These are phyloP conservation scores for Fusarium pseudonygamai DNA, from an alignment of 2,329 filamentous ascomycete species.

Conservation along the genomic window DNA sequence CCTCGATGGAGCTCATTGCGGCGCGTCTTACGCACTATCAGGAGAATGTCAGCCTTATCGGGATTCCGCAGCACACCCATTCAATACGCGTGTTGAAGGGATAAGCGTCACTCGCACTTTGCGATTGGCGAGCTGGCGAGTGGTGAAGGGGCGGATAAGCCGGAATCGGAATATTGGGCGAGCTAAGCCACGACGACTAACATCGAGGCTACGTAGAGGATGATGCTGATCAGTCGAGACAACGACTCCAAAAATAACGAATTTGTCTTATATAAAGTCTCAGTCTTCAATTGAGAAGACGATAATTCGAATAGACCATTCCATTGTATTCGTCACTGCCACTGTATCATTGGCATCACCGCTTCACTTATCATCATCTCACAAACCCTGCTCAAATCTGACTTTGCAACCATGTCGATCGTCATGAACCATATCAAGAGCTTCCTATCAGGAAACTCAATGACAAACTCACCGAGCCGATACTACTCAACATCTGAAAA, in stretches of 20 bases:
- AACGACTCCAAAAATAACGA: not conserved
- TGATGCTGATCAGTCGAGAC: not conserved
- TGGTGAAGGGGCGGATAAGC: not conserved
- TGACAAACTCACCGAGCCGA: not conserved
- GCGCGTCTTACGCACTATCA: not conserved
- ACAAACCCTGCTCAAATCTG: not conserved
- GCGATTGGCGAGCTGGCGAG: not conserved
- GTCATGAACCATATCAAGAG: conserved; percentile 6
- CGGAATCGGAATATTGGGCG: not conserved
- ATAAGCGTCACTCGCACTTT: conserved; percentile 2
- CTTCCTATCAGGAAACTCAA: not conserved
- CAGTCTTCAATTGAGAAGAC: not conserved
- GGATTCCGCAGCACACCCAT: conserved; percentile 5
- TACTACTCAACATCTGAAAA: not conserved
- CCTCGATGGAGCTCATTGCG: not conserved
- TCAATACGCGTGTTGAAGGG: not conserved
- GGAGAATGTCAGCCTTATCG: not conserved
- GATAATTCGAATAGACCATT: not conserved
- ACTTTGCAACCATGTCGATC: not conserved
- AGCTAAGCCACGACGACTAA: conserved; percentile 15
- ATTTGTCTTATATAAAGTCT: not conserved
- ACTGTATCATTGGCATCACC: not conserved
- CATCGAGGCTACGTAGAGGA: not conserved
- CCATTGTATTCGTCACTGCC: not conserved
- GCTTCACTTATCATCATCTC: not conserved